Percentiles rank a stretch among this genome's conserved stretches.
Evolutionary conservation across 495 filamentous ascomycete genomes (phyloP).

Genomic region (Lasiosphaeria ovina): DNA sequence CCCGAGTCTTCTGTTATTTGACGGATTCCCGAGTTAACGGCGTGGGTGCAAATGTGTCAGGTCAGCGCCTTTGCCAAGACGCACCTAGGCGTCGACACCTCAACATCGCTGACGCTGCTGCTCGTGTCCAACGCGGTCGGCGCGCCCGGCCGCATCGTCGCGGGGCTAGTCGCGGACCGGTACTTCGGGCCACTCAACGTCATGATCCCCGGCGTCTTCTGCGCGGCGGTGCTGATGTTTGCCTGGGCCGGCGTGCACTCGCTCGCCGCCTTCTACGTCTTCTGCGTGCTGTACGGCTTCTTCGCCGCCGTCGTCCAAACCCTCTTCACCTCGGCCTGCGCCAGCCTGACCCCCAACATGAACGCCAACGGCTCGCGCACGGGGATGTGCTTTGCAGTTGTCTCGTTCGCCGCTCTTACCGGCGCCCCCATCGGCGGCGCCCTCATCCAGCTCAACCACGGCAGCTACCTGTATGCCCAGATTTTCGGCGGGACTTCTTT

Average conservation of each 20-base stretch:
- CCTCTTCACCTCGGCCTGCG: conserved; percentile 62
- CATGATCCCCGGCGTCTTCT: conserved; percentile 53
- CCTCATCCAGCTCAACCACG: conserved; percentile 48
- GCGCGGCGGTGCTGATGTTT: conserved; percentile 53
- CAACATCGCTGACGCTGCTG: conserved; percentile 61
- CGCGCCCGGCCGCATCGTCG: conserved; percentile 60
- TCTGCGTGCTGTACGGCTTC: conserved; percentile 65
- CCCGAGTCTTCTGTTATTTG: conserved; percentile 34
- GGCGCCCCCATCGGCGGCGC: conserved; percentile 74
- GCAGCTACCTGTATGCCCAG: conserved; percentile 14
- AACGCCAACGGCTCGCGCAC: conserved; percentile 68
- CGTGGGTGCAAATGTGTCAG: too few species aligned
- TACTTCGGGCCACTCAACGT: conserved; percentile 57
- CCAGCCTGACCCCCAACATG: conserved; percentile 59
- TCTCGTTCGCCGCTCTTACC: conserved; percentile 68
- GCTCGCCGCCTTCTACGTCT: conserved; percentile 53
- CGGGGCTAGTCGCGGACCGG: conserved; percentile 63
- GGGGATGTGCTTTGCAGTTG: conserved; percentile 79
- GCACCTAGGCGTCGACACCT: conserved; percentile 43
- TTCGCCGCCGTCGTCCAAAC: conserved; percentile 66
- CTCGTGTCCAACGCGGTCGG: conserved; percentile 73
- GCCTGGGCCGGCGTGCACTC: conserved; percentile 61
- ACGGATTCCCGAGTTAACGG: too few species aligned
- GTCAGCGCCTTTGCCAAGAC: too few species aligned
- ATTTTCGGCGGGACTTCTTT: conserved; percentile 10